Percentiles rank a stretch among this genome's conserved stretches.
phyloP scores from a whole-genome alignment of 768 basidiomycete species.

The Hericium erinaceus region DNA sequence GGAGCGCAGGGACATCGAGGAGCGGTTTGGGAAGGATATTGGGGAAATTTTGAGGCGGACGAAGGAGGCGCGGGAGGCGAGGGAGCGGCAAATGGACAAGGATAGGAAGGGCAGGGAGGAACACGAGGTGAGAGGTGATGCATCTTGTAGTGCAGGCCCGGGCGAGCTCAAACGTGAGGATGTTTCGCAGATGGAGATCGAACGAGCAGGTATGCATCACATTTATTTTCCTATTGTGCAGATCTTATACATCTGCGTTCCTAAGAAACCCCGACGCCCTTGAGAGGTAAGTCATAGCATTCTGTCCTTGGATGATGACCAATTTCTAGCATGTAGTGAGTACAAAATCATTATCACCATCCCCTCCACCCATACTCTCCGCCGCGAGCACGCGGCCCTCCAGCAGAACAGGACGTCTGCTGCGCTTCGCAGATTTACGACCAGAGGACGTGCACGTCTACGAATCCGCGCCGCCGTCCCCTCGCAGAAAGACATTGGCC shows the following conservation, averaged over 20 bases:
- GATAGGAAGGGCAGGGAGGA: too few species aligned
- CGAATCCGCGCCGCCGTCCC: constrained; percentile 73
- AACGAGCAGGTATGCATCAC: too few species aligned
- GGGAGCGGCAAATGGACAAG: neutral
- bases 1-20: constrained; percentile 56
- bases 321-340: neutral
- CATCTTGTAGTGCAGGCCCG: too few species aligned
- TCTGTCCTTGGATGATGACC: neutral
- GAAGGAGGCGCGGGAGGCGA: constrained; percentile 29
- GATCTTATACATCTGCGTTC: neutral
- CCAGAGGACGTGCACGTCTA: constrained; percentile 76
- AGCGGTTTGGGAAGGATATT: constrained; percentile 62
- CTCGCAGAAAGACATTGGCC: constrained; percentile 48
- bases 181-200: too few species aligned
- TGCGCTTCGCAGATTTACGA: constrained; percentile 71
- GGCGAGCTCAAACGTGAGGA: too few species aligned
- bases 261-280: neutral
- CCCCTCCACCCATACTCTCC: constrained; percentile 33
- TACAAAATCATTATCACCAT: constrained; percentile 3
- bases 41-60: constrained; percentile 51
- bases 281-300: neutral
- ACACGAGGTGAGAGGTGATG: too few species aligned
- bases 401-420: constrained; percentile 33
- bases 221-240: neutral
- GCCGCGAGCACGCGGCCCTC: constrained; percentile 50